Base-by-base conservation (phyloP, 2,329 filamentous ascomycete genomes). In the Aspergillus awamori region DNA sequence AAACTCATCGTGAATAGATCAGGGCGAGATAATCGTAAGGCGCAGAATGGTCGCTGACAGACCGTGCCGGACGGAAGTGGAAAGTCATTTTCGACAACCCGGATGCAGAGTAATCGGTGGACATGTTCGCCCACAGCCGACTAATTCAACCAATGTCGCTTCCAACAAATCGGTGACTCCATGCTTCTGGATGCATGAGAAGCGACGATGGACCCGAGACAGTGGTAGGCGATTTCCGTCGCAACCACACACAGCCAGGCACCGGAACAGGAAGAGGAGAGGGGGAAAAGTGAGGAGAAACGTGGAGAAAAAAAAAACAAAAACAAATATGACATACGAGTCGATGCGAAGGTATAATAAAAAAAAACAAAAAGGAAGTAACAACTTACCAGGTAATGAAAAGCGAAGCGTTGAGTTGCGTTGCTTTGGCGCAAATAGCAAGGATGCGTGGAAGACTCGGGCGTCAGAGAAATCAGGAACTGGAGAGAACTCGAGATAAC, bases 401-500 rank as follows among this genome's bases (percentile, higher is more conserved):
- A 61, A 63, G 61, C 63, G 58, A 59, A 63, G 60, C 57, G 65
- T 62, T 63, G 59, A 57, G 65, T 62, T 64, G 60, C 57, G 65
- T 62, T 63, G 59, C 59, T 65, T 62, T 55, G 60, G 68, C 63
- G 66, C 61, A 64, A 64, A 60, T 36, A 59, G 39, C 33, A 62
- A 64, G 59, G 63, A 67, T 65, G 62, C 64, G 65, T 65, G 54
- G 15, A 56, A 61, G 58, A 66, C 58, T 30, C 63, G 59, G 63
- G 61, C 65, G 67, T 65, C 59, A 63, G 43, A 61, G 63, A 64
- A 61, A 61, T 57, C 62, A 65, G 63, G 59, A 64, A 69, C 61
- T 62, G 59, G 65, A 64, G 63, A 61, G 67, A 36, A 36, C 33
- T 61, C 64, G 59, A 65, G 66, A 69, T 58, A 70, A 73, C 66